Base-by-base conservation (phyloP, 1,284 basidiomycete species). In the Pholiota adiposa region DNA sequence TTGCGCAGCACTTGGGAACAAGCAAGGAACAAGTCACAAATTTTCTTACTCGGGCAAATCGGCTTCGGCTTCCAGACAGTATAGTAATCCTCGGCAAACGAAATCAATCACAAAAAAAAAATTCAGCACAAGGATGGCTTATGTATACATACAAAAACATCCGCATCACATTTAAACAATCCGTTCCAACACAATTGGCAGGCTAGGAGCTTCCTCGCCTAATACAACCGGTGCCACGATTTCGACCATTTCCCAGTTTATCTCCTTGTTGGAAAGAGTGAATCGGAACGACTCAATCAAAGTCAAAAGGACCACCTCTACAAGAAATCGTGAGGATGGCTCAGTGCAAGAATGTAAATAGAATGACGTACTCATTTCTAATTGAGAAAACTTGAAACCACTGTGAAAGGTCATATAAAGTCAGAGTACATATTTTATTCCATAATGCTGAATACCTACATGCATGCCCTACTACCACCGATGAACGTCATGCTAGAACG, bases 401-500 rank as follows among this genome's bases (percentile, higher is more conserved):
- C 68, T 71, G 51, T 33, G 11, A 18, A 49, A n/a, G 38, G 27
- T 44, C 14, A 41, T n/a, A 3, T 2, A 40, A 1, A 46, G 7
- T 2, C 6, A 54, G 3, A 2, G 9, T 5, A 31, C 11, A 25
- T 43, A 34, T 14, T 23, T 7, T 38, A 29, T n/a, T n/a, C n/a
- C n/a, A n/a, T n/a, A 18, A 29, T 12, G 7, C 6, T 9, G n/a
- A n/a, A 43, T 16, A 62, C 63, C 61, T 46, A 70, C 63, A 73
- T 71, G 65, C 78, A 80, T 27, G 76, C 72, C 21, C 76, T 72
- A 27, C 74, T 65, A 9, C 77, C 77, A 5, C 75, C 78, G 27
- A 73, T 66, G 58, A 80, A 79, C n/a, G 78, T 76, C 77, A 79
- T 78, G 63, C 77, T 79, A 52, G 27, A 52, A 18, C 6, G 41